Evolutionary conservation across 1,284 basidiomycete species (phyloP).

Genomic region (Anthracocystis setariae): DNA sequence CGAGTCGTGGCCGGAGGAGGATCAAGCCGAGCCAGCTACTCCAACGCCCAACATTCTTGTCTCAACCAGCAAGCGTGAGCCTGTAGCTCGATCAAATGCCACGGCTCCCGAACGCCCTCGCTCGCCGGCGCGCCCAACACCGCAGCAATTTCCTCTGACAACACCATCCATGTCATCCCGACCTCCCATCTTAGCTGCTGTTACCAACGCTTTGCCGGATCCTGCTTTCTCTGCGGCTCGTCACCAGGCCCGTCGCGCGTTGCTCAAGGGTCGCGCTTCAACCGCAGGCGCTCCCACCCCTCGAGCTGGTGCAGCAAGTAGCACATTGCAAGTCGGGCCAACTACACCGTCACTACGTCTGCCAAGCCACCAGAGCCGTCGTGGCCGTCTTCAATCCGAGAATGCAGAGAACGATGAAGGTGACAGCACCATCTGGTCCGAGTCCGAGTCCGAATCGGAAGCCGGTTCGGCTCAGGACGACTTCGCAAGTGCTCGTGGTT

Average conservation of each 20-base stretch:
- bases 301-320: not conserved
- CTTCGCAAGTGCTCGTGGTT: constrained; percentile 45
- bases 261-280: constrained; percentile 23
- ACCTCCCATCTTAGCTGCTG: not conserved
- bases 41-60: constrained; percentile 1
- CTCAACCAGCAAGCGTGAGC: not conserved
- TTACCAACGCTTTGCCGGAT: constrained; percentile 17
- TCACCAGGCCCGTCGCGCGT: constrained; percentile 40
- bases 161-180: constrained; percentile 19
- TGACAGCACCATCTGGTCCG: constrained; percentile 45
- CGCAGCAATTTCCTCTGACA: not conserved
- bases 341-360: constrained; percentile 41
- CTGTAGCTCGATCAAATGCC: not conserved
- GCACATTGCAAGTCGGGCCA: constrained; percentile 25
- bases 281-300: constrained; percentile 19
- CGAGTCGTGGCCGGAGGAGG: constrained; percentile 46
- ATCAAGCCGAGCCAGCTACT: constrained; percentile 2
- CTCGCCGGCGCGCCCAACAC: not conserved
- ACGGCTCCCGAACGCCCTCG: not conserved
- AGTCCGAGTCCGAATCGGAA: constrained; percentile 29
- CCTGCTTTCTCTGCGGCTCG: constrained; percentile 44
- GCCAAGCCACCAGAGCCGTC: constrained; percentile 35
- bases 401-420: constrained; percentile 30
- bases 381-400: constrained; percentile 8
- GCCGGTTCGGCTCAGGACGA: constrained; percentile 35